Evolutionary conservation across 1,284 basidiomycete genomes (phyloP), one percentile per base, ranked within the genome.

Genomic region (Marasmius oreades): DNA sequence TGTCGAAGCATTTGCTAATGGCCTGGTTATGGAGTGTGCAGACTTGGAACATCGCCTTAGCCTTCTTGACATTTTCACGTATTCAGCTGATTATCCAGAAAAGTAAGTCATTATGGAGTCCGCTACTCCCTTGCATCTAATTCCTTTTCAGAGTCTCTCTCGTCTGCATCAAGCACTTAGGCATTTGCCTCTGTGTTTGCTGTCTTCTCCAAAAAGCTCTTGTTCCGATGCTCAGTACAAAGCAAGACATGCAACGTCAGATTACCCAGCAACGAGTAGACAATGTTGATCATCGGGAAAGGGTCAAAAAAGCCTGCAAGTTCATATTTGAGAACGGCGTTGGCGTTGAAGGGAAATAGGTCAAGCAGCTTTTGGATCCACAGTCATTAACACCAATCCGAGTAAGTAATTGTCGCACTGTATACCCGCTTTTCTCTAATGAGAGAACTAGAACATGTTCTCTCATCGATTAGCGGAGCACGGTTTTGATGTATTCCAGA

Each of bases 131-230:
- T 16, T 8, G 16, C 16, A 8, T 8, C 34, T 36, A 16, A 36
- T 16, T 8, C 34, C 8, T 36, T 16, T 16, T 36, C 34, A 36
- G 34, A 55, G 59, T 67, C 20, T 53, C 73, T 1, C 43, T 73
- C 2, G 65, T 67, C 0, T 65, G 63, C 8, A 63, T 73, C 3
- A 61, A 62, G 20, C 58, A 67, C 50, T 53, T 64, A 11, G 66
- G 67, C 1, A 28, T 55, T 7, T 69, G 58, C 50, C 67, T 64
- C 2, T 72, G 71, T 53, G 65, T 68, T 14, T 47, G 62, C 28
- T 72, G 70, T 55, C 39, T 61, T 20, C 48, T 67, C 3, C 26
- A 50, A 5, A 67, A 66, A 24, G 54, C 2, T 34, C 58, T 46
- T 55, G 64, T 61, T 60, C 51, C 44, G 3, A 57, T 64, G 0